phyloP scores from a whole-genome alignment of 306 rosid genomes.

The Luffa acutangula region DNA sequence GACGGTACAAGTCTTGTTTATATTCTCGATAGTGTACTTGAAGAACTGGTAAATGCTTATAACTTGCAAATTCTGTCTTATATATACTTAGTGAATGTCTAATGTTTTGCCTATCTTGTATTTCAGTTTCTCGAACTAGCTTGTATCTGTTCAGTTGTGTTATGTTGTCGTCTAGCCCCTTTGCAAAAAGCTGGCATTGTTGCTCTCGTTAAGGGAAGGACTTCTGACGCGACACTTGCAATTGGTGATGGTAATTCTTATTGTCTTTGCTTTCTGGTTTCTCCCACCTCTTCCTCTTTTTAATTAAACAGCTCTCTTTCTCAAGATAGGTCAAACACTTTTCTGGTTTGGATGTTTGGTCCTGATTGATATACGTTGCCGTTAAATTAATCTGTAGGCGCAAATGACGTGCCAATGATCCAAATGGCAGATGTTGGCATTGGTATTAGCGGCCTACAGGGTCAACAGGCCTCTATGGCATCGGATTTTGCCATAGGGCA shows the following conservation, averaged over 20 bases:
- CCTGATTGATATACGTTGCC: background rate
- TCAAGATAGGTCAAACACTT: background rate
- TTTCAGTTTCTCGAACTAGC: conserved; percentile 65
- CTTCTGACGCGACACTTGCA: conserved; percentile 81
- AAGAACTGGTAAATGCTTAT: conserved; percentile 46
- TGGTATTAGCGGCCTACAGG: conserved; percentile 92
- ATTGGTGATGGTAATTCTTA: conserved; percentile 71
- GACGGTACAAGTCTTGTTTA: conserved; percentile 88
- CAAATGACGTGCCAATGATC: conserved; percentile 94
- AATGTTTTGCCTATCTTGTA: too few relatives aligned
- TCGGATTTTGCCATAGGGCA: conserved; percentile 97
- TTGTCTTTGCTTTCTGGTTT: background rate
- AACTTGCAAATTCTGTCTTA: conserved; percentile 4
- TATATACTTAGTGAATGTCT: background rate
- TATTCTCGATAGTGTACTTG: conserved; percentile 72
- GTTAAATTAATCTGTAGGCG: conserved; percentile 34
- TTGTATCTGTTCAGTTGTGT: conserved; percentile 71
- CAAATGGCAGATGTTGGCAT: conserved; percentile 98
- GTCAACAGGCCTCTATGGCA: conserved; percentile 90
- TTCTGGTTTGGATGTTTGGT: background rate
- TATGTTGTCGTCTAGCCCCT: conserved; percentile 92
- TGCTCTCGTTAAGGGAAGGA: conserved; percentile 62
- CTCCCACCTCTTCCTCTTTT: background rate
- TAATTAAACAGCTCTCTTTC: background rate
- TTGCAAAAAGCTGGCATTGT: conserved; percentile 87